Base-by-base conservation (phyloP, 108 stramenopile species). In the Pseudonitzschia multiseries region DNA sequence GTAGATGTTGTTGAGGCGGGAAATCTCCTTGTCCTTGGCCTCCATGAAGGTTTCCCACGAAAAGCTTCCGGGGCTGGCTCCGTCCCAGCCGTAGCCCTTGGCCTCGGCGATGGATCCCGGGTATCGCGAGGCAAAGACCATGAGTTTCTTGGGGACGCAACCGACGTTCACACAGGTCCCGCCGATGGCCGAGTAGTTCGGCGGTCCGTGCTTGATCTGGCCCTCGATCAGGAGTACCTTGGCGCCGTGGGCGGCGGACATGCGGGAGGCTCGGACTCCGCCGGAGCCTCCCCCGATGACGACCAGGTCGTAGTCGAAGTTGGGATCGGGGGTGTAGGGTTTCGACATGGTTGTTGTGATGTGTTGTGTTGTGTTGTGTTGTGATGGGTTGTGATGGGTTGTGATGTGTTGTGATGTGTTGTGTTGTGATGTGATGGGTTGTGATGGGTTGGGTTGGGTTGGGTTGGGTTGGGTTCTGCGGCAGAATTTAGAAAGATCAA, bases 161-260 rank as follows among this genome's bases (percentile, higher is more conserved):
- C 97, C 98, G 0, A 98, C 96, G 79, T 98, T 98, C 69, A 98
- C 98, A 69, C 98, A 98, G 0, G 98, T 98, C 32, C 98, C 96
- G 9, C 98, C 98, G 68, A 96, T 66, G 41, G 84, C 69, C 8
- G 76, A 69, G 42, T 77, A 77, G 48, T 81, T 75, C 33, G 80
- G 80, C 36, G 80, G 65, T 26, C 75, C 80, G 56, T 81, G 80
- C 21, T 73, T 69, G 20, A 72, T 36, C 61, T 82, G 87, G 44
- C 72, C 71, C 82, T 98, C 96, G 32, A 97, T 72, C n/a, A 98
- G 76, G 0, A 80, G 93, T 8, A 95, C 94, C 71, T 93, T 94
- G 22, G 88, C 92, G 20, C 95, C 94, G 78, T 97, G 88, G 0
- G 78, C 67, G 21, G 96, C 91, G 4, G 95, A 85, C 67, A 94